phyloP scores from a whole-genome alignment of 306 rosid genomes.

The Vigna trinervia region DNA sequence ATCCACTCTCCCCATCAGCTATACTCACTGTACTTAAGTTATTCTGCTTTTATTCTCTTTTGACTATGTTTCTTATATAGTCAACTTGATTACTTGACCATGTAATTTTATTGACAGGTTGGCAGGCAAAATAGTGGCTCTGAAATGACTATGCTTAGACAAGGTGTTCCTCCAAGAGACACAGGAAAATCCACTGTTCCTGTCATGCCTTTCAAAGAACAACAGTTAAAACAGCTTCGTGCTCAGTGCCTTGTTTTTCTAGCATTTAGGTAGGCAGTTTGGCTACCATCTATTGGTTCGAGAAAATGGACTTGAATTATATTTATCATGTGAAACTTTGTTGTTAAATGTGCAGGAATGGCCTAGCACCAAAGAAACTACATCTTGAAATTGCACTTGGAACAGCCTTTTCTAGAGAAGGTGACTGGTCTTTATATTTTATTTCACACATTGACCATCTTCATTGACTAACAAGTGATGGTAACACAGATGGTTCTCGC shows the following conservation, averaged over 20 bases:
- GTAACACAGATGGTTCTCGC: constrained; percentile 65
- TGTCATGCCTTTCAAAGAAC: constrained; percentile 83
- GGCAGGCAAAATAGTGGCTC: constrained; percentile 73
- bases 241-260: constrained; percentile 99
- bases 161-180: constrained; percentile 70
- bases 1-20: background rate
- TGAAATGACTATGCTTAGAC: constrained; percentile 68
- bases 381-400: constrained; percentile 99
- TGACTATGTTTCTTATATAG: constrained; percentile 25
- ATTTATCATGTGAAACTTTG: constrained; percentile 36
- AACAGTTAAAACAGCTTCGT: constrained; percentile 96
- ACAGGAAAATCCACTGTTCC: constrained; percentile 78
- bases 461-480: constrained; percentile 46
- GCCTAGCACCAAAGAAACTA: constrained; percentile 89
- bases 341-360: constrained; percentile 73
- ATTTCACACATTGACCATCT: constrained; percentile 13
- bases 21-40: constrained; percentile 9
- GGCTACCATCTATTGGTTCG: constrained; percentile 28
- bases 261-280: constrained; percentile 81
- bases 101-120: constrained; percentile 62
- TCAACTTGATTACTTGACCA: constrained; percentile 46
- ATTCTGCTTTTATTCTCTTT: constrained; percentile 38
- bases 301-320: constrained; percentile 10
- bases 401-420: constrained; percentile 73
- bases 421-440: constrained; percentile 47